Base-by-base conservation (phyloP, 2,329 filamentous ascomycete genomes). In the Sphaerulina musiva region DNA sequence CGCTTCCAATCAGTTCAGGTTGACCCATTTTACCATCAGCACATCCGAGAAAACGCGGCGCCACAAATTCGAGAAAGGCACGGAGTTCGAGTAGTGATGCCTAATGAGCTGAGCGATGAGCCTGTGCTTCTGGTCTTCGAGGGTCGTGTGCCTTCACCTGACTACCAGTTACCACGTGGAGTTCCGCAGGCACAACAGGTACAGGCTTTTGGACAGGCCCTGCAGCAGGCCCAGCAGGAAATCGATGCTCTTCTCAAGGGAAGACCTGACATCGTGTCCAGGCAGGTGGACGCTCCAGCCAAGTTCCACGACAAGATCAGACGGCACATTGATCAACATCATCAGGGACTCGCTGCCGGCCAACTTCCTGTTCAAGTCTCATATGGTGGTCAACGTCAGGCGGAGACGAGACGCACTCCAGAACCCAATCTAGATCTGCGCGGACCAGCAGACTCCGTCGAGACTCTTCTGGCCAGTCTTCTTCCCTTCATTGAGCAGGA, bases 401-500 rank as follows among this genome's bases (percentile, higher is more conserved):
- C 76, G 50, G 80, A 79, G 62, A 71, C 60, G 17, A 57, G 55
- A 46, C 62, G 62, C 14, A 56, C 77, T 48, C 80, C 80, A 1
- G 78, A 77, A 2, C 69, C 71, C 46, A 75, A 72, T 53, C 71
- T 78, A 55, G 85, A 82, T 43, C 80, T 96, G 56, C 86, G 88
- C 56, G 92, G 92, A 20, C 91, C 90, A 20, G 75, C 80, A 45
- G 81, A 82, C 14, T 80, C 81, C 20, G 89, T 95, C 3, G 81
- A 87, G 48, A 80, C 82, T 2, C 79, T 97, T 39, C 78, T 81
- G 31, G 73, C 79, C 36, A 93, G 91, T 75, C 82, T 95, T 51
- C 73, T 81, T 55, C 81, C 81, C 6, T 97, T 95, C 67, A 78
- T 97, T 20, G 84, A 86, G 67, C 86, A 95, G 68, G 90, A 95